Conservation (phyloP, 768 basidiomycete species). For the Tremella yokohamensis region DNA sequence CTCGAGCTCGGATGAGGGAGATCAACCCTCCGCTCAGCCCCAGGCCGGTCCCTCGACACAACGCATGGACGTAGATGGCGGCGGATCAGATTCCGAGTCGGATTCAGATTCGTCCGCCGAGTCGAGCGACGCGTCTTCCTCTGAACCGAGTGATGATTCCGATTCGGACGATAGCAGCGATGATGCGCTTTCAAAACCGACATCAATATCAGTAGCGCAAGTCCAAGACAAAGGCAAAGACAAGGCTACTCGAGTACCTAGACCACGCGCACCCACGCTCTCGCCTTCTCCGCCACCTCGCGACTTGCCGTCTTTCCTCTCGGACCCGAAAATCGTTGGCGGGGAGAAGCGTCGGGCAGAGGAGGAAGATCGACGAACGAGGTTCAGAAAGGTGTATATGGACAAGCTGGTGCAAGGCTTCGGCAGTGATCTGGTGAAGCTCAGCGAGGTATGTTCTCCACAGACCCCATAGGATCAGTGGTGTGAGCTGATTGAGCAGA, state of each 20-base stretch:
- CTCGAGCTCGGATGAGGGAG: conserved; percentile 7
- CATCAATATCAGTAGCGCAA: no score
- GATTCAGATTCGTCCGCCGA: no score
- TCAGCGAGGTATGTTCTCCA: conserved; percentile 32
- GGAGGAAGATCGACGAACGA: conserved; percentile 31
- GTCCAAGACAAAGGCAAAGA: background rate
- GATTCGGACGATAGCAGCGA: conserved; percentile 25
- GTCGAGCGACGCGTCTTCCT: no score
- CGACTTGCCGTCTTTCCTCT: conserved; percentile 37
- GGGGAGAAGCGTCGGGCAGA: conserved; percentile 10
- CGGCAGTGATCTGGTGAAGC: conserved; percentile 40
- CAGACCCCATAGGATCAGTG: background rate
- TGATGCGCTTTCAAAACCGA: background rate
- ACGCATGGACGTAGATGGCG: conserved; percentile 8
- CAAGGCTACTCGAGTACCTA: conserved; percentile 8
- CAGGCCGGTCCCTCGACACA: background rate
- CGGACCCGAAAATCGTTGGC: conserved; percentile 7
- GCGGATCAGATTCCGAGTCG: conserved; percentile 8
- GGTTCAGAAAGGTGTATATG: conserved; percentile 44
- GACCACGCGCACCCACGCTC: conserved; percentile 20
- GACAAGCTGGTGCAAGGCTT: conserved; percentile 44
- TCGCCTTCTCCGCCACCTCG: conserved; percentile 38
- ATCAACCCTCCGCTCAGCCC: background rate
- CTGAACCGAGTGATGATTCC: conserved; percentile 30
- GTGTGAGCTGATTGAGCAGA: conserved; percentile 10